phyloP scores from a whole-genome alignment of 257 asterid genomes.

The Nicotiana benthamiana region DNA sequence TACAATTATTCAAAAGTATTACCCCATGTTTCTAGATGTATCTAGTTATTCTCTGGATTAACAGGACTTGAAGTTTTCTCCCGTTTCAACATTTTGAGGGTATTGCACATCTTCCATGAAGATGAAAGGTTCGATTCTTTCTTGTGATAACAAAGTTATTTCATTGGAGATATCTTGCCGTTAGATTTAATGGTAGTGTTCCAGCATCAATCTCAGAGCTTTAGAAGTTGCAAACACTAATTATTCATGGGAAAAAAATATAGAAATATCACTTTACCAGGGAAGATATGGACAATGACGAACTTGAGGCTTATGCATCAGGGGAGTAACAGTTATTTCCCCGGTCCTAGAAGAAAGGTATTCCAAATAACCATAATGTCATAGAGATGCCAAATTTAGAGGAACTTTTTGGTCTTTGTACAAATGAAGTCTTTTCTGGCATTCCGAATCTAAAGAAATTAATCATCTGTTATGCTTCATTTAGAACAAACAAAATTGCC shows the following conservation, averaged over 20 bases:
- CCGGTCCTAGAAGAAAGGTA: no score
- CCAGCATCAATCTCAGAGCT: neutral
- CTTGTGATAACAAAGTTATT: neutral
- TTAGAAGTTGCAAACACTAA: neutral
- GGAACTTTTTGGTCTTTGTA: neutral
- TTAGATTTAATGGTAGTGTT: neutral
- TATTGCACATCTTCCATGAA: neutral
- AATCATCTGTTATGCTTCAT: neutral
- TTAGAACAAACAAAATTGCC: rapidly evolving
- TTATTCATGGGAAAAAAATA: neutral
- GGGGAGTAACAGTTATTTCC: neutral
- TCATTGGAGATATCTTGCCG: neutral
- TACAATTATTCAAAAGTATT: neutral
- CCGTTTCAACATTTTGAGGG: neutral
- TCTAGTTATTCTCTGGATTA: neutral
- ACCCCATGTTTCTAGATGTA: neutral
- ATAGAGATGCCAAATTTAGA: neutral
- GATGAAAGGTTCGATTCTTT: neutral
- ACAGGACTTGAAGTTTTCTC: neutral
- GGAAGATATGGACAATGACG: neutral
- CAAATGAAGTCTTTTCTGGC: neutral
- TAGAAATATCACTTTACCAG: neutral
- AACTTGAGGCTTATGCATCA: neutral
- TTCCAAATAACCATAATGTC: neutral
- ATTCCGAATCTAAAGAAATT: neutral